Conservation (phyloP, 2,329 filamentous ascomycete species). For the Cladosporium halotolerans region DNA sequence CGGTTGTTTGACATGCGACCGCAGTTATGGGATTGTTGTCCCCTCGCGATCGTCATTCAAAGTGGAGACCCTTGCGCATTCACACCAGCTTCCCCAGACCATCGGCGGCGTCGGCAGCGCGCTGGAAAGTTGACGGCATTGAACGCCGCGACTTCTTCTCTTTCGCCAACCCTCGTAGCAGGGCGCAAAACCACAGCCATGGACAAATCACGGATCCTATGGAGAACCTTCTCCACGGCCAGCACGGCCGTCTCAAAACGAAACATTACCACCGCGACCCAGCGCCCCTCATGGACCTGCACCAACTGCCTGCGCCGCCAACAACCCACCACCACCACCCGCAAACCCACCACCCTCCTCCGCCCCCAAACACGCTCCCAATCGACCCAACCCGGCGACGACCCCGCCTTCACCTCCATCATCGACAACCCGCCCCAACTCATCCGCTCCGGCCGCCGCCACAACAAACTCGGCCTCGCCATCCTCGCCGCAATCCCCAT, state of each 20-base stretch:
- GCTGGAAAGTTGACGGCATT: background rate
- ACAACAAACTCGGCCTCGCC: conserved; percentile 47
- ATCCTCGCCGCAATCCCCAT: conserved; percentile 66
- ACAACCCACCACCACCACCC: background rate
- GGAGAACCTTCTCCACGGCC: conserved; percentile 12
- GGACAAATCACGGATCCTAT: conserved; percentile 18
- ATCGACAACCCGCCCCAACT: conserved; percentile 79
- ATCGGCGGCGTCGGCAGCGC: background rate
- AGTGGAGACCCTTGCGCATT: background rate
- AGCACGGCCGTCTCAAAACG: background rate
- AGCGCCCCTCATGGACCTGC: conserved; percentile 18
- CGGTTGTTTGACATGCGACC: background rate
- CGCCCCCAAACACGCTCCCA: conserved; percentile 30
- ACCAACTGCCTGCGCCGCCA: conserved; percentile 31
- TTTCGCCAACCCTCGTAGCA: background rate
- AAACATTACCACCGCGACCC: conserved; percentile 4
- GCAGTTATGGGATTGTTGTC: background rate
- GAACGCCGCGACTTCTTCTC: conserved; percentile 1
- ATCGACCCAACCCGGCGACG: conserved; percentile 56
- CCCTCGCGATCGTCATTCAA: background rate
- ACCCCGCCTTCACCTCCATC: conserved; percentile 75
- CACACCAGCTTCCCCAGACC: background rate
- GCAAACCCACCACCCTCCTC: conserved; percentile 18
- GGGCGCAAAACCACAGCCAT: conserved; percentile 8
- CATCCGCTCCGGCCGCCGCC: conserved; percentile 65